Evolutionary conservation across 2,329 filamentous ascomycete genomes (phyloP), one percentile per base, ranked within the genome.

Genomic region (Colletotrichum chrysophilum): DNA sequence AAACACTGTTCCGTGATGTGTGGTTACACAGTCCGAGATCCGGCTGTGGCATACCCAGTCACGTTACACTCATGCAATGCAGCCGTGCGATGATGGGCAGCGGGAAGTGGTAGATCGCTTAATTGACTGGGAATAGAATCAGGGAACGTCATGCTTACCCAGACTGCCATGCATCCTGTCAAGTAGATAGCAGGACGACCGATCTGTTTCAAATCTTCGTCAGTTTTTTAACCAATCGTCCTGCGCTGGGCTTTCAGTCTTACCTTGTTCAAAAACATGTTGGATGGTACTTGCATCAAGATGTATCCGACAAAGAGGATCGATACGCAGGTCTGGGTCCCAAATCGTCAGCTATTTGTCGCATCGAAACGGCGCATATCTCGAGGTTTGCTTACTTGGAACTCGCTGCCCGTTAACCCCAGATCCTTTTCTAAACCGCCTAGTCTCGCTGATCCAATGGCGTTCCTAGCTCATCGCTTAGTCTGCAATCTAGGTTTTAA

Each of bases 361-460:
- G 16, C 58, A 4, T 21, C 3, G 2, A 13, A 52, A 52, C 0
- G 14, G 8, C 0, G 32, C n/a, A 26, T 24, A 2, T 4, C 16
- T 1, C 2, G 6, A 80, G 77, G 74, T 73, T 79, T 16, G 68
- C 78, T 68, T 67, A 85, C 84, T 79, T 86, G 84, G 69, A 85
- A 86, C 61, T 86, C 72, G 58, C 80, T 78, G 6, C 80, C 79
- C 61, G 78, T 74, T 12, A 86, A 79, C 1, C 81, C 70, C 8
- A 86, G 74, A 56, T 85, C 84, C 32, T 81, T 78, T 26, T 85
- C 83, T 26, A 86, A 82, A 6, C 89, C 89, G 2, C 87, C 89
- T 7, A 92, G 81, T 77, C 87, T 86, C 5, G 89, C 90, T 30
- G 86, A 85, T 4, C 90, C 90, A 71, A 92, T 91, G 72, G 91